Evolutionary conservation across 202 grass and related monocot genomes (phyloP).

Genomic region (Cymbopogon flexuosus): DNA sequence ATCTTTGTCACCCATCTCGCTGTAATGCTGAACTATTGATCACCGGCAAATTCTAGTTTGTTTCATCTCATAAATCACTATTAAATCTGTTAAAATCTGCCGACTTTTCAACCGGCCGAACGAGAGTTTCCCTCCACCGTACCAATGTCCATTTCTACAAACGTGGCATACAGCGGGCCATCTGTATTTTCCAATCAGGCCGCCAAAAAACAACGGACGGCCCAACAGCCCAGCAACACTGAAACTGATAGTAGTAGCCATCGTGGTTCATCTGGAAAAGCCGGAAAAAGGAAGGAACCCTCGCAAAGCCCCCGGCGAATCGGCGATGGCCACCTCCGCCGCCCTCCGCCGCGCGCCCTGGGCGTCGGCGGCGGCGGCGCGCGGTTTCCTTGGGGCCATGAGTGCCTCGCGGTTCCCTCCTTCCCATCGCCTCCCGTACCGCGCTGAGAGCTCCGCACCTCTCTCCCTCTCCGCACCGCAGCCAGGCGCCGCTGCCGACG

Average conservation of each 20-base stretch:
- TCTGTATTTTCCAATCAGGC: neutral
- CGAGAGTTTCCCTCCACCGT: neutral
- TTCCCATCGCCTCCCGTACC: neutral
- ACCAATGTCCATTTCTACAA: too few species aligned
- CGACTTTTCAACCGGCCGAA: too few species aligned
- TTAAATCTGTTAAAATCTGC: too few species aligned
- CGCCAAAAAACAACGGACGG: neutral
- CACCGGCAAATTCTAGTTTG: too few species aligned
- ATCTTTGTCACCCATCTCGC: neutral
- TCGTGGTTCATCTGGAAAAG: neutral
- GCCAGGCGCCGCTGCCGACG: constrained; percentile 32
- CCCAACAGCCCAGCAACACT: neutral
- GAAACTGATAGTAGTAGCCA: neutral
- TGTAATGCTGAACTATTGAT: neutral
- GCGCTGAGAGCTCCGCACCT: neutral
- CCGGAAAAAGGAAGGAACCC: neutral
- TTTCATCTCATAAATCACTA: too few species aligned
- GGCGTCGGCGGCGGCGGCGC: neutral
- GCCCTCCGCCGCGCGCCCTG: constrained; percentile 24
- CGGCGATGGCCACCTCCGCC: constrained; percentile 17
- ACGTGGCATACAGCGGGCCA: neutral
- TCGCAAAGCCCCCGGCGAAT: neutral
- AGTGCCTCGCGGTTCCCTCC: neutral
- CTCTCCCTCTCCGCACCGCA: constrained; percentile 5
- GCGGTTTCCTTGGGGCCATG: constrained; percentile 9